Evolutionary conservation across 345 rosid species (phyloP).

Genomic region (Erysimum cheiranthoides): DNA sequence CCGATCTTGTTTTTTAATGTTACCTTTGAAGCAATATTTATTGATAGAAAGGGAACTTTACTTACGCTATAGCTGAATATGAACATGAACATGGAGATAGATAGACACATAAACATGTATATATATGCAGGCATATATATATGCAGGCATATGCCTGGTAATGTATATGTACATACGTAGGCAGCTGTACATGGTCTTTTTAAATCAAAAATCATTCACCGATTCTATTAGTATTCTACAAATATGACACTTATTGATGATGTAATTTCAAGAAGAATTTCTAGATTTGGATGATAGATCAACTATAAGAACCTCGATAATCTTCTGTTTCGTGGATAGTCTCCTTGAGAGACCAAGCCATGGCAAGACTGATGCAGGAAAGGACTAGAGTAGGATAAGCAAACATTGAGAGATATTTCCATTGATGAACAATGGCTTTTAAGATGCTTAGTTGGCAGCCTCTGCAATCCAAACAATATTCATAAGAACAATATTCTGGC

Average conservation of each 20-base stretch:
- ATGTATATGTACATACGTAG: background rate
- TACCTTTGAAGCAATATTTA: background rate
- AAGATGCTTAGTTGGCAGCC: conserved; percentile 32
- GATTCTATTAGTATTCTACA: background rate
- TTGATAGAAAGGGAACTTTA: background rate
- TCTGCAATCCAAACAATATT: conserved; percentile 26
- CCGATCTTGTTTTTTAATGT: conserved; percentile 10
- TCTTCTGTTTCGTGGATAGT: background rate
- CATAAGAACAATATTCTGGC: conserved; percentile 19
- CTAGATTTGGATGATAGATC: background rate
- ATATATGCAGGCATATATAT: background rate
- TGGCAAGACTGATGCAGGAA: conserved; percentile 10
- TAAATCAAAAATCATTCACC: background rate
- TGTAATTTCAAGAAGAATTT: background rate
- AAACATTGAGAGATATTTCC: conserved; percentile 40
- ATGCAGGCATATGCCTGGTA: background rate
- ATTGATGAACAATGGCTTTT: conserved; percentile 33
- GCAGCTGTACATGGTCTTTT: background rate
- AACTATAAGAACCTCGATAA: conserved; percentile 32
- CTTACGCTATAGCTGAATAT: background rate
- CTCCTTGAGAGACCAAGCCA: conserved; percentile 24
- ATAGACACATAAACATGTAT: background rate
- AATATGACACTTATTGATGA: background rate
- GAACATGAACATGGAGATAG: background rate
- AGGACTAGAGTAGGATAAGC: conserved; percentile 12